Evolutionary conservation across 495 filamentous ascomycete species (phyloP), one percentile per base, ranked within the genome.

Genomic region (Neurospora intermedia): DNA sequence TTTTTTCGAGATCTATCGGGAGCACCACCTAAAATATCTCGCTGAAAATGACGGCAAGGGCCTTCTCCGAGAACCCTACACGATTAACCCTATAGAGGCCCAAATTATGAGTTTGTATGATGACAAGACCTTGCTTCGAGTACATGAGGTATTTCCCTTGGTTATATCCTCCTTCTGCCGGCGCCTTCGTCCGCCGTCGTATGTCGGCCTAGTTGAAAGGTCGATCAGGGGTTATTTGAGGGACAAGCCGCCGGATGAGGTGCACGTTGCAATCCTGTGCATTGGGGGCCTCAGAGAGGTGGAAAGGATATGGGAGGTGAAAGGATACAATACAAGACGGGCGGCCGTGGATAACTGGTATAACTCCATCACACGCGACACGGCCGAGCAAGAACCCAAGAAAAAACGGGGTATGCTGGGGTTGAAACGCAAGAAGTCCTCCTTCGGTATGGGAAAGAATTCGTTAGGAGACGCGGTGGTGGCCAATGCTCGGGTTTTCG

Each of bases 1-100:
- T 76, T 89, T 89, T 76, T 89, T 89, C 75, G 87, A 89, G 75
- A 86, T 82, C 5, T 88, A 87, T 74, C 85, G 87, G 70, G 81
- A 83, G 54, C 81, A 86, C n/a, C 86, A 89, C 75, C 77, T 87
- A 23, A 76, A 85, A 70, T 87, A 86, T 73, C 82, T 89, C 38
- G 78, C 78, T 31, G 80, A 85, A 43, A 77, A 83, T 62, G 73
- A 77, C 40, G 84, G 83, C 0, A 76, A 82, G 41, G 84, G 85
- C 0, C 73, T 87, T 20, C 39, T 74, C 70, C 54, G 74, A 23
- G 69, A 80, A 40, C 83, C 85, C 0, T 84, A 85, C 71, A 85
- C 84, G 1, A 62, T 84, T 31, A 87, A 88, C 66, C 87, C 86
- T 3, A 85, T 89, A 73, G 87, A 89, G 75, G 73, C 77, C 16